Base-by-base conservation (phyloP, 2,329 filamentous ascomycete genomes). In the Paraconiothyrium brasiliense region DNA sequence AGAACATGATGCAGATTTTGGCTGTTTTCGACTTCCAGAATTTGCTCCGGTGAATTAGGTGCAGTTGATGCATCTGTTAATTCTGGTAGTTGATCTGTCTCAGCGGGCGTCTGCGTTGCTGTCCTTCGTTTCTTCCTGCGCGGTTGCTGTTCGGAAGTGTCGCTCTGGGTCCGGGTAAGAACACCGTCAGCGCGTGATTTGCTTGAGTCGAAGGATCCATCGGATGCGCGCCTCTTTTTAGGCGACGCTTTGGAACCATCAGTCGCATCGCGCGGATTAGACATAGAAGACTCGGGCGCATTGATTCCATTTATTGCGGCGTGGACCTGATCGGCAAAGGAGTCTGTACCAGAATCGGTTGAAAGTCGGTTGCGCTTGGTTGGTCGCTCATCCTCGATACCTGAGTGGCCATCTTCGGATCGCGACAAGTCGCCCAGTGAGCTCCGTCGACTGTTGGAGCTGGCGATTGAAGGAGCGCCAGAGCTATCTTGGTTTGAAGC, bases 361-460 rank as follows among this genome's bases (percentile, higher is more conserved):
- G 71, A 78, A 65, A 70, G 68, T 75, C 75, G 76, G 71, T 66
- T 72, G 70, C 69, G 74, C 76, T 78, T 77, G 70, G 75, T 72
- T 72, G 74, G 72, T 57, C 67, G 70, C 66, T 73, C 75, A 74
- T 76, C 71, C 59, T 75, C 75, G 68, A 68, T 63, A 60, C 74
- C 71, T 62, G 68, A 71, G 59, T 66, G 64, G 55, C 64, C 71
- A 64, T 73, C 65, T 47, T 71, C 65, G 63, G 67, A 68, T 63
- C 71, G 74, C 70, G 71, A 69, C 62, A 71, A 54, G 63, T 71
- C 71, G 65, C 77, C 71, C 44, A 80, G 62, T 48, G 78, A 80
- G 70, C 72, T 80, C 66, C 78, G 76, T 59, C 78, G 78, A 59
- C 78, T 80, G 68, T 70, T 70, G 44, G 67, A 74, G 66, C 73